Percentiles rank a stretch among this genome's conserved stretches.
phyloP scores from a whole-genome alignment of 2,329 filamentous ascomycete genomes.

The Talaromyces sp. region DNA sequence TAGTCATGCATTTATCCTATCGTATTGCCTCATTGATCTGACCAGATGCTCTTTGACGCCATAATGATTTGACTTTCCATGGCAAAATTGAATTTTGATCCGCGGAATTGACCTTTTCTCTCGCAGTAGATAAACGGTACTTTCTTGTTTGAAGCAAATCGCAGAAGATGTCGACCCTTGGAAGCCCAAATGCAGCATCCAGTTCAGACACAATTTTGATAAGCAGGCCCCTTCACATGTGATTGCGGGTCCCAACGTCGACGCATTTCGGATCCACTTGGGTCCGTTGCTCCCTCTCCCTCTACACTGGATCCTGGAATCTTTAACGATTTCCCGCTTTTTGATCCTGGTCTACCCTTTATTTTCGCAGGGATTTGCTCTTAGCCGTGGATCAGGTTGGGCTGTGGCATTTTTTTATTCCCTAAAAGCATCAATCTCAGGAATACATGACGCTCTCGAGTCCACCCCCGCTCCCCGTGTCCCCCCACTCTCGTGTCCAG shows the following conservation, averaged over 20 bases:
- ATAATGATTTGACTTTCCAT: conserved; percentile 10
- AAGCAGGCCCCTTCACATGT: conserved; percentile 30
- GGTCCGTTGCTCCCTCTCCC: background rate
- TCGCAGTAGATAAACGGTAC: too few species aligned
- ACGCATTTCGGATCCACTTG: conserved; percentile 19
- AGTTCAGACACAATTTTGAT: conserved; percentile 15
- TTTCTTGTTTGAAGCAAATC: too few species aligned
- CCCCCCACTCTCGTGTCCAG: background rate
- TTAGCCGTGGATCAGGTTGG: background rate
- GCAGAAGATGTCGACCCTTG: too few species aligned
- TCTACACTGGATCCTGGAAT: background rate
- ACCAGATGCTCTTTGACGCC: conserved; percentile 13
- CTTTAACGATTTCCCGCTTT: too few species aligned
- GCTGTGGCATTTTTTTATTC: too few species aligned
- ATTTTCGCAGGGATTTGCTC: background rate
- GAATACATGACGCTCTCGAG: background rate
- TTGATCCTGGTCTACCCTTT: too few species aligned
- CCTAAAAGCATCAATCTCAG: background rate
- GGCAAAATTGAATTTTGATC: conserved; percentile 1
- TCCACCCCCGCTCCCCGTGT: background rate
- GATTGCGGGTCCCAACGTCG: conserved; percentile 35
- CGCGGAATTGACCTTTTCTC: too few species aligned
- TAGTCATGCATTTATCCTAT: background rate
- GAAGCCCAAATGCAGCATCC: too few species aligned
- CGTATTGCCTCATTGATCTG: background rate